Evolutionary conservation across 139 green algal species (phyloP).

Genomic region (Chlorella ohadii): DNA sequence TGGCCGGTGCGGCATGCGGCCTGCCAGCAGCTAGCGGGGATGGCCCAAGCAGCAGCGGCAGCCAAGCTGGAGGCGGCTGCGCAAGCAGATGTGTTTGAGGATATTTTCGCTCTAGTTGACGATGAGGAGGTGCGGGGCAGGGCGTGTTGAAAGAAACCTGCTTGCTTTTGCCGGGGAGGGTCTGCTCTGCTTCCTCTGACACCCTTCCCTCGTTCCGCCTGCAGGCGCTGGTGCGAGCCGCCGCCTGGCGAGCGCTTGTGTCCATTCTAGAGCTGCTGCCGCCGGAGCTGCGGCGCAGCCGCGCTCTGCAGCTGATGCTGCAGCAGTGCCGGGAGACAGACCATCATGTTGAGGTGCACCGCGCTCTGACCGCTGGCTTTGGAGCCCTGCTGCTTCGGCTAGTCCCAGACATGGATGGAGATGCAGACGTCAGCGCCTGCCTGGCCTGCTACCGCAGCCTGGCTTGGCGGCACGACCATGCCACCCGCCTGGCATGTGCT

Average conservation of each 20-base stretch:
- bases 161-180: no score
- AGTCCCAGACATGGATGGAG: slow-evolving; percentile 56
- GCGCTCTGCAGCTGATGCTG: slow-evolving; percentile 36
- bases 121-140: slow-evolving; percentile 8
- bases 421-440: slow-evolving; percentile 51
- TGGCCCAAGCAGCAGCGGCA: slow-evolving; percentile 12
- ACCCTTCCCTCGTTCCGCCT: neutral
- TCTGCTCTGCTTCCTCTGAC: no score
- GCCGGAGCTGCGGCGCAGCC: slow-evolving; percentile 46
- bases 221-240: slow-evolving; percentile 42
- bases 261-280: slow-evolving; percentile 50
- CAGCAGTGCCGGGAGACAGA: slow-evolving; percentile 66
- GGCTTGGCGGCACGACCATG: slow-evolving; percentile 48
- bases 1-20: slow-evolving; percentile 32
- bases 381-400: slow-evolving; percentile 51
- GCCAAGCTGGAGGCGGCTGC: neutral
- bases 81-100: neutral
- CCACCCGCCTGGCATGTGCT: slow-evolving; percentile 51
- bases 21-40: slow-evolving; percentile 20
- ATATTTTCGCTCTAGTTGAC: neutral
- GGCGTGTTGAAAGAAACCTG: no score
- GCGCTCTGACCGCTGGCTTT: slow-evolving; percentile 56
- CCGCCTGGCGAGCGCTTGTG: slow-evolving; percentile 44
- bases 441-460: slow-evolving; percentile 57
- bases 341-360: slow-evolving; percentile 61